Conservation (phyloP, 139 green algal genomes). For the Chlorokybus atmophyticus region DNA sequence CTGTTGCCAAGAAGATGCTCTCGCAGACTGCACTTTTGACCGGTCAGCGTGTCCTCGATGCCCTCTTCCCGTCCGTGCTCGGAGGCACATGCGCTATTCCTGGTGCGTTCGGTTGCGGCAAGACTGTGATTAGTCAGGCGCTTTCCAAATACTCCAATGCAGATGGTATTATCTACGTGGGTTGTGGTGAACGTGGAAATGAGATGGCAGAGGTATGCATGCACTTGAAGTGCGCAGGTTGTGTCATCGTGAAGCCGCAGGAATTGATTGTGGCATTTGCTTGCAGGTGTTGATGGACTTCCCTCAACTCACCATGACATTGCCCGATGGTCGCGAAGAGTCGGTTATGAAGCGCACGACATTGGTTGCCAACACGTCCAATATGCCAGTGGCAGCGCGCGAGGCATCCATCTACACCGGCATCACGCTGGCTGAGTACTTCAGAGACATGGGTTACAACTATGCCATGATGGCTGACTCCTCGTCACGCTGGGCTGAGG, state of each 20-base stretch:
- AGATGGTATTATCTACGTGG: conserved; percentile 98
- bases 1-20: conserved; percentile 85
- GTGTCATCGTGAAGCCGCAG: background rate
- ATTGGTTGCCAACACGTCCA: conserved; percentile 96
- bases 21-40: conserved; percentile 94
- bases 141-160: conserved; percentile 97
- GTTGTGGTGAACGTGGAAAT: conserved; percentile 92
- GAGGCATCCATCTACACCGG: conserved; percentile 99
- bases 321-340: conserved; percentile 92
- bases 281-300: conserved; percentile 80
- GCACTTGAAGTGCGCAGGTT: background rate
- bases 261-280: conserved; percentile 15
- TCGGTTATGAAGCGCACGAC: conserved; percentile 97
- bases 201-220: conserved; percentile 50
- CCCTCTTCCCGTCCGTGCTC: conserved; percentile 92
- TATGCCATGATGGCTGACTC: conserved; percentile 98
- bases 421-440: conserved; percentile 99
- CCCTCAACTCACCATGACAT: conserved; percentile 91
- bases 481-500: conserved; percentile 94
- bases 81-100: conserved; percentile 96
- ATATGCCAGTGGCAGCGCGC: conserved; percentile 97
- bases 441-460: conserved; percentile 95
- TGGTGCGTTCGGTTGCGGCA: conserved; percentile 95
- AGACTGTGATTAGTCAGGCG: conserved; percentile 96
- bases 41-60: conserved; percentile 83